Evolutionary conservation across 768 basidiomycete genomes (phyloP).

Genomic region (Lentinula edodes): DNA sequence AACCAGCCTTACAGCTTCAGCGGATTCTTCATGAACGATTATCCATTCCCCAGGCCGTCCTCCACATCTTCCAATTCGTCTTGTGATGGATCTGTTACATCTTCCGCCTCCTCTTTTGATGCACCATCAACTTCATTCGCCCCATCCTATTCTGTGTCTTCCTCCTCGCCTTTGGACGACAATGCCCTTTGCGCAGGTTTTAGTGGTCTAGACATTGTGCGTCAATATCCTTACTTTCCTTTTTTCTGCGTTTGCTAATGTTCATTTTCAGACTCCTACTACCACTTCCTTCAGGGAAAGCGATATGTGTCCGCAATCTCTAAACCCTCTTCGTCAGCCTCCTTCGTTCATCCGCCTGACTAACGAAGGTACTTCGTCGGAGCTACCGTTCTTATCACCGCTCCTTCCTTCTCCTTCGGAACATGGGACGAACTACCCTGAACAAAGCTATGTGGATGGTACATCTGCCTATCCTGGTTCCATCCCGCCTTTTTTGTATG

Average conservation of each 20-base stretch:
- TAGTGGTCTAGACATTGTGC: background rate
- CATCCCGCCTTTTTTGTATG: background rate
- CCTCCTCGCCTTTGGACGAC: background rate
- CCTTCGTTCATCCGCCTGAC: background rate
- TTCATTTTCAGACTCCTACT: background rate
- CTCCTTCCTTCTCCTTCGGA: background rate
- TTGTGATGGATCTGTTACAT: background rate
- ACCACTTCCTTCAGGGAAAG: background rate
- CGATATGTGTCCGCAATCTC: background rate
- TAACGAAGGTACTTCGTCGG: background rate
- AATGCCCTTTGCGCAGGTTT: background rate
- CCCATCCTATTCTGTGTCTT: background rate
- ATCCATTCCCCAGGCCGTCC: background rate
- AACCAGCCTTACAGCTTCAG: background rate
- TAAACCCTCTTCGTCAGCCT: background rate
- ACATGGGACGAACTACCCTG: background rate
- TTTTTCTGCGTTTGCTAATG: background rate
- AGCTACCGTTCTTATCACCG: background rate
- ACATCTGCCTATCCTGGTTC: background rate
- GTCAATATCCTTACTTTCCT: background rate
- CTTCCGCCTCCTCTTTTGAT: background rate
- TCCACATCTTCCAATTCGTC: background rate
- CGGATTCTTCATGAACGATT: background rate
- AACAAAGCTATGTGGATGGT: background rate
- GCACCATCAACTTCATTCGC: background rate